These are phyloP conservation scores for Coriolopsis trogii DNA, from an alignment of 1,284 basidiomycete species.

Conservation along the genomic window DNA sequence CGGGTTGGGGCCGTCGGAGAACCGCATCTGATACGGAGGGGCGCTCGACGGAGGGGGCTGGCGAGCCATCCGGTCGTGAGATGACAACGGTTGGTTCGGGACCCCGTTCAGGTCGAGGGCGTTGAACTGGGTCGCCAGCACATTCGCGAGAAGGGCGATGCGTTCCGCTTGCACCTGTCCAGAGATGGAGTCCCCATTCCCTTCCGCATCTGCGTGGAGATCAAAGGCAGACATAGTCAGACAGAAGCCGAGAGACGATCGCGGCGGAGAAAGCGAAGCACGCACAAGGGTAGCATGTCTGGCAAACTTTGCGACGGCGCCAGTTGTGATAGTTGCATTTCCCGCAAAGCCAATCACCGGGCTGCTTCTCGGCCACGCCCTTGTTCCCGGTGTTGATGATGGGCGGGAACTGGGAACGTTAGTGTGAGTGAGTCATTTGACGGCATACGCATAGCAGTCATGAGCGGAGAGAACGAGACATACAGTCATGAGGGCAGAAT, in stretches of 20 bases:
- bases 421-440: background rate
- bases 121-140: constrained; percentile 57
- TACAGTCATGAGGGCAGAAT: constrained; percentile 55
- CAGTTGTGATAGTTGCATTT: constrained; percentile 87
- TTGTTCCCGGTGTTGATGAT: constrained; percentile 89
- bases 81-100: background rate
- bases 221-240: background rate
- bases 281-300: constrained; percentile 84
- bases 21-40: constrained; percentile 13
- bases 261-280: constrained; percentile 21
- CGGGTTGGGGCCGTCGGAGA: background rate
- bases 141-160: constrained; percentile 71
- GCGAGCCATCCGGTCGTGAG: constrained; percentile 4
- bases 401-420: constrained; percentile 62
- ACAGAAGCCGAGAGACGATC: background rate
- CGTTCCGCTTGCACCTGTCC: constrained; percentile 81
- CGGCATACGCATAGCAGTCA: background rate
- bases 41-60: constrained; percentile 8
- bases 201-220: constrained; percentile 67
- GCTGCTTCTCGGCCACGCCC: constrained; percentile 84
- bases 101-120: constrained; percentile 16
- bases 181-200: constrained; percentile 82
- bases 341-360: constrained; percentile 88
- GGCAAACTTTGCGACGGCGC: constrained; percentile 85
- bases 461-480: constrained; percentile 26